phyloP scores from a whole-genome alignment of 2,329 filamentous ascomycete species.

The Colletotrichum tabaci region DNA sequence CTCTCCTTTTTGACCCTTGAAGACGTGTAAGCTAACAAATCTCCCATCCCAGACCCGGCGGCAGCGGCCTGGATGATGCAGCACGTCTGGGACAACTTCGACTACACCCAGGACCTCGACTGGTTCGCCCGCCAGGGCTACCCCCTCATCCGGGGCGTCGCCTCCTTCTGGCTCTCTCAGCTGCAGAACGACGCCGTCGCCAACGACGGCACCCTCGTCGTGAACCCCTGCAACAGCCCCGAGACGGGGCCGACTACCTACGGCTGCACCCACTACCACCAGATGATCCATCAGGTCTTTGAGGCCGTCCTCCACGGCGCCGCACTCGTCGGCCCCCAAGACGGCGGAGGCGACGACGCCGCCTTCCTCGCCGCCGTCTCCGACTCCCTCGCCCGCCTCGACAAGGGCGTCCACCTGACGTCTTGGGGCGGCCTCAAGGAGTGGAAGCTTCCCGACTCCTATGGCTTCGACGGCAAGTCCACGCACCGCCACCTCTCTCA shows the following conservation, averaged over 20 bases:
- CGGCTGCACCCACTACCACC: conserved; percentile 68
- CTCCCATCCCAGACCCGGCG: conserved; percentile 57
- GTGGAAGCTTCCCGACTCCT: conserved; percentile 53
- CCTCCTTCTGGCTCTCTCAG: conserved; percentile 70
- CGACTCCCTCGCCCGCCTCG: conserved; percentile 53
- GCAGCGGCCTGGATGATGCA: conserved; percentile 73
- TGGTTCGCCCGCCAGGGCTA: conserved; percentile 66
- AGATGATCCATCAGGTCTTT: conserved; percentile 62
- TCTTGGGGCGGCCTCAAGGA: conserved; percentile 52
- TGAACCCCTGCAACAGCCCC: conserved; percentile 72
- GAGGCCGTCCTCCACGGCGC: conserved; percentile 53
- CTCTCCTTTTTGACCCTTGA: conserved; percentile 32
- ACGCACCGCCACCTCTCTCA: conserved; percentile 65
- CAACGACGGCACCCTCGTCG: conserved; percentile 67
- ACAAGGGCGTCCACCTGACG: conserved; percentile 50
- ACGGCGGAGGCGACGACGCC: conserved; percentile 41
- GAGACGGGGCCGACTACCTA: conserved; percentile 70
- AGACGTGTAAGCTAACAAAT: too few species aligned
- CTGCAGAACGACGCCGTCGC: conserved; percentile 65
- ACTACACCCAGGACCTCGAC: conserved; percentile 62
- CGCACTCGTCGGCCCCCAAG: conserved; percentile 11
- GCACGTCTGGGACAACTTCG: conserved; percentile 71
- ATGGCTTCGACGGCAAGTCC: conserved; percentile 47
- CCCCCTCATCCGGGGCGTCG: conserved; percentile 66
- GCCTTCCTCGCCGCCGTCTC: conserved; percentile 55